phyloP scores from a whole-genome alignment of 2,329 filamentous ascomycete genomes.

The Pseudocercospora cruenta region DNA sequence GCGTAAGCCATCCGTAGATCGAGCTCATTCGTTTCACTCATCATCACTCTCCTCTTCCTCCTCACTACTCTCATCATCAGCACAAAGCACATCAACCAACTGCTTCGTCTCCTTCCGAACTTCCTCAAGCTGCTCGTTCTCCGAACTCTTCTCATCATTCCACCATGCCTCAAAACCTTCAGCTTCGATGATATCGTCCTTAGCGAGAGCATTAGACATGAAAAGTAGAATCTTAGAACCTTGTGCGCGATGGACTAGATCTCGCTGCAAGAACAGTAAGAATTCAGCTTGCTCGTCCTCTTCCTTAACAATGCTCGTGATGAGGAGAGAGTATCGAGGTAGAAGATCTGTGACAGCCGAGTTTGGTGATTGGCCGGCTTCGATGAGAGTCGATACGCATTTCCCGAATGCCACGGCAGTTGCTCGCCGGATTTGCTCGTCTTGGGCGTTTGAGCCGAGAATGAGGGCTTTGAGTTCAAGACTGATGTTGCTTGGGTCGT shows the following conservation, averaged over 20 bases:
- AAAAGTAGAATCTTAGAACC: conserved; percentile 73
- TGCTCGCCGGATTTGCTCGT: conserved; percentile 83
- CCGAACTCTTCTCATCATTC: conserved; percentile 70
- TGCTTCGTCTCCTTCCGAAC: conserved; percentile 75
- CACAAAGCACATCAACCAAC: conserved; percentile 78
- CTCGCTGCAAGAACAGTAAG: conserved; percentile 77
- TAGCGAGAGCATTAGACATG: conserved; percentile 81
- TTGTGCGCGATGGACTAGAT: conserved; percentile 68
- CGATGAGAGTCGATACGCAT: conserved; percentile 72
- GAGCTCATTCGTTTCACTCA: conserved; percentile 8
- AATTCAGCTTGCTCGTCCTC: conserved; percentile 82
- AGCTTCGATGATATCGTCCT: conserved; percentile 82
- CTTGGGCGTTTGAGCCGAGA: conserved; percentile 86
- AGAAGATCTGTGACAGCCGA: conserved; percentile 48
- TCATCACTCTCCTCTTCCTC: conserved; percentile 42
- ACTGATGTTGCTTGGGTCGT: conserved; percentile 80
- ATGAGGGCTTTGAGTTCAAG: conserved; percentile 93
- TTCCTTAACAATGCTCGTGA: conserved; percentile 57
- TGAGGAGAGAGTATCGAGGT: conserved; percentile 60
- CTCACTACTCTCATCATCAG: conserved; percentile 70
- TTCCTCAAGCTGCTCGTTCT: conserved; percentile 68
- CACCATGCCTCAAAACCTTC: conserved; percentile 90
- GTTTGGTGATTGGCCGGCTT: conserved; percentile 43
- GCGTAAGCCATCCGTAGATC: background rate
- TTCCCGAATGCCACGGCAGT: conserved; percentile 85